Percentiles rank a stretch among this genome's conserved stretches.
phyloP scores from a whole-genome alignment of 2,329 filamentous ascomycete genomes.

The Stachybotrys elegans region DNA sequence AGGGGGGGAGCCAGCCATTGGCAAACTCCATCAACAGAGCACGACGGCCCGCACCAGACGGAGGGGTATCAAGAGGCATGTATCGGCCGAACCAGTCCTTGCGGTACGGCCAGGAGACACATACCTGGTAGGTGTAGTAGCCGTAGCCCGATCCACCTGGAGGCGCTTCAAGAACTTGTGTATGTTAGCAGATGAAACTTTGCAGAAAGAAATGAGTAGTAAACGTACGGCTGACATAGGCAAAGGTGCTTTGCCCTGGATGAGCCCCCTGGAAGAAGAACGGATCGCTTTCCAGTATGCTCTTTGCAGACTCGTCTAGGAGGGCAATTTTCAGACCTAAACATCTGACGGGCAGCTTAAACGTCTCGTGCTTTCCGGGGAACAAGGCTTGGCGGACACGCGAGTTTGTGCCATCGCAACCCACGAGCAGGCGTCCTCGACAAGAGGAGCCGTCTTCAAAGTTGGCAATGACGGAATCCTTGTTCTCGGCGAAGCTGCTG shows the following conservation, averaged over 20 bases:
- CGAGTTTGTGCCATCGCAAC: conserved; percentile 46
- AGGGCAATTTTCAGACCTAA: conserved; percentile 41
- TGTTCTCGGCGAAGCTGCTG: conserved; percentile 15
- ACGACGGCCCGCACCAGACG: conserved; percentile 30
- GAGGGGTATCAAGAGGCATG: conserved; percentile 33
- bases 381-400: conserved; percentile 33
- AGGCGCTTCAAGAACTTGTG: conserved; percentile 42
- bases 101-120: conserved; percentile 45
- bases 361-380: conserved; percentile 23
- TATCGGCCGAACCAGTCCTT: conserved; percentile 25
- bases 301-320: conserved; percentile 32
- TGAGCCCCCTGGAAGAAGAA: conserved; percentile 51
- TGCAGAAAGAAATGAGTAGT: rapidly evolving
- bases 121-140: conserved; percentile 41
- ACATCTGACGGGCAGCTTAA: conserved; percentile 41
- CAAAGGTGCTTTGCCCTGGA: conserved; percentile 43
- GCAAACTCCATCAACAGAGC: conserved; percentile 38
- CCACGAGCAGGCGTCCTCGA: conserved; percentile 39
- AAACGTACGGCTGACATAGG: conserved; percentile 45
- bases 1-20: conserved; percentile 43
- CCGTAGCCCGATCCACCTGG: too few species aligned
- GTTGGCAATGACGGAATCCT: conserved; percentile 30
- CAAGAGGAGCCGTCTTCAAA: conserved; percentile 42
- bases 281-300: conserved; percentile 42
- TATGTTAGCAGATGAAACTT: neutral